phyloP scores from a whole-genome alignment of 1,284 basidiomycete species.

The Cystobasidiaceae sp. region DNA sequence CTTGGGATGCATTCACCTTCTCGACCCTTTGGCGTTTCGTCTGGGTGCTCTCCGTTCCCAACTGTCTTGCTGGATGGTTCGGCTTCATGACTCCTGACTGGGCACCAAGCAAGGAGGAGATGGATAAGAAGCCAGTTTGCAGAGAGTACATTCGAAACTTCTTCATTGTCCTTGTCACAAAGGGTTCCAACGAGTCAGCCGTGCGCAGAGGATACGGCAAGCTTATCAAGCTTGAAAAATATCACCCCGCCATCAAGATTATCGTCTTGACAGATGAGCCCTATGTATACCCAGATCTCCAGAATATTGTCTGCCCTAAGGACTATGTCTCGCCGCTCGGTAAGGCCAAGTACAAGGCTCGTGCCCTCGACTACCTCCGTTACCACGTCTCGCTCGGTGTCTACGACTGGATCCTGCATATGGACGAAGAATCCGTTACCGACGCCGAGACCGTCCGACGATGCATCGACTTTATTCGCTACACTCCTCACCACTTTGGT shows the following conservation, averaged over 20 bases:
- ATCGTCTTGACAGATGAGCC: slow-evolving; percentile 50
- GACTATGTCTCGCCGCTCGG: slow-evolving; percentile 48
- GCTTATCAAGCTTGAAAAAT: slow-evolving; percentile 49
- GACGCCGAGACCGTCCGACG: slow-evolving; percentile 48
- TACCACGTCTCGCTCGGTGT: slow-evolving; percentile 48
- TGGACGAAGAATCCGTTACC: slow-evolving; percentile 50
- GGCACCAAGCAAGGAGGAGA: slow-evolving; percentile 41
- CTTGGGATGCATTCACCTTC: slow-evolving; percentile 46
- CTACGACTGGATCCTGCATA: slow-evolving; percentile 50
- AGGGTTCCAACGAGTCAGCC: slow-evolving; percentile 48
- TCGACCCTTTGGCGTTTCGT: slow-evolving; percentile 48
- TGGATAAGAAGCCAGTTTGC: slow-evolving; percentile 47
- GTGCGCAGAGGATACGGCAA: slow-evolving; percentile 48
- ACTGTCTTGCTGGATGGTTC: slow-evolving; percentile 47
- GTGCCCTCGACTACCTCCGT: slow-evolving; percentile 50
- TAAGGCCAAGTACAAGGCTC: slow-evolving; percentile 50
- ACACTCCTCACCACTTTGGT: slow-evolving; percentile 49
- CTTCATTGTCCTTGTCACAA: slow-evolving; percentile 49
- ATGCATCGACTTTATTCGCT: slow-evolving; percentile 49
- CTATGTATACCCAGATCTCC: slow-evolving; percentile 48
- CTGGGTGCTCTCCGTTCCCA: slow-evolving; percentile 48
- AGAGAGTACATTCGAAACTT: slow-evolving; percentile 49
- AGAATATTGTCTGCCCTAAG: slow-evolving; percentile 50
- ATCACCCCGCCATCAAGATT: slow-evolving; percentile 48
- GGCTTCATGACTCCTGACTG: slow-evolving; percentile 48